phyloP scores from a whole-genome alignment of 1,139 yeast genomes.

The Sugiyamaella grinbergsii region DNA sequence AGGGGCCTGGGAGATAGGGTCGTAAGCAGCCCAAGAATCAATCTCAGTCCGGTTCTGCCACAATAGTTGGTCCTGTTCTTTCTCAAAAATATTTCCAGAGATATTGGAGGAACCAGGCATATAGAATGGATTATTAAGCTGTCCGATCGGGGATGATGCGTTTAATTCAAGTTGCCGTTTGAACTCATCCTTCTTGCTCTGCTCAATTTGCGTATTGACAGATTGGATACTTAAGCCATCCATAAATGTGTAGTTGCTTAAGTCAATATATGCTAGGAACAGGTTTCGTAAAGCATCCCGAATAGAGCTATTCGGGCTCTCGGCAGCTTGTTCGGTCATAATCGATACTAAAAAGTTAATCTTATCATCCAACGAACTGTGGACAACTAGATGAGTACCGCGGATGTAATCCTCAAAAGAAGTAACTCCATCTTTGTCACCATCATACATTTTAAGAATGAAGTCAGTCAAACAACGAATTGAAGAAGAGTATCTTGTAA shows the following conservation, averaged over 20 bases:
- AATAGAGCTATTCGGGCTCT: not conserved
- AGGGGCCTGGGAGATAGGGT: conserved; percentile 20
- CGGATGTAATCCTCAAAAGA: conserved; percentile 31
- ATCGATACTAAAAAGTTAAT: not conserved
- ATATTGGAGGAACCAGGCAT: not conserved
- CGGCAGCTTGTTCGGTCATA: not conserved
- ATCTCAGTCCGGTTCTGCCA: conserved; percentile 30
- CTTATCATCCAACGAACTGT: conserved; percentile 12
- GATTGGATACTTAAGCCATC: conserved; percentile 28
- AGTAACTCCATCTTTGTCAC: conserved; percentile 30
- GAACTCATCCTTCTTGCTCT: not conserved
- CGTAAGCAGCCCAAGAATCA: conserved; percentile 23
- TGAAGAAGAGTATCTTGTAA: conserved; percentile 12
- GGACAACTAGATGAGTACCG: conserved; percentile 22
- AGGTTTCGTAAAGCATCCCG: conserved; percentile 23
- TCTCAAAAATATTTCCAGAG: not conserved
- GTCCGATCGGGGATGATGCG: not conserved
- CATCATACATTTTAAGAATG: conserved; percentile 30
- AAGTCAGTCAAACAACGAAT: conserved; percentile 17
- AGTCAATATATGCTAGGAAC: conserved; percentile 28
- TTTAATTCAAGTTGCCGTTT: conserved; percentile 1
- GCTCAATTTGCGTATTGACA: not conserved
- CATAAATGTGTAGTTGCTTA: conserved; percentile 31
- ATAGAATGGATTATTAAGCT: not conserved
- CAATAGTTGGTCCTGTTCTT: conserved; percentile 18